Conservation (phyloP, 2,329 filamentous ascomycete species). For the Graphiopsis chlorocephala region DNA sequence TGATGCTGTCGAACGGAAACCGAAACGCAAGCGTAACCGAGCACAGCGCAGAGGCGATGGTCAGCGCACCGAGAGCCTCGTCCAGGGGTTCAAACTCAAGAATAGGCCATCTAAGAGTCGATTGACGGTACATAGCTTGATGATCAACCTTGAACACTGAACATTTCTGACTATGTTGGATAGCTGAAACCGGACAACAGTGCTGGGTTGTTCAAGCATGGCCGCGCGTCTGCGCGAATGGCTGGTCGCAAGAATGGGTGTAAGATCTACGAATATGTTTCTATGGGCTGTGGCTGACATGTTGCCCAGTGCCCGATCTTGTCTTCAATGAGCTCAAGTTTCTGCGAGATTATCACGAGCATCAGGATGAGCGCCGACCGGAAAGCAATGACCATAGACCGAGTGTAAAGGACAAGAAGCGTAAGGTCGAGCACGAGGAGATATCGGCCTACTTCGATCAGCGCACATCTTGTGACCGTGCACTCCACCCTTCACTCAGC, state of each 20-base stretch:
- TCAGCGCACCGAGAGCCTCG: conserved; percentile 36
- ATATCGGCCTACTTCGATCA: conserved; percentile 47
- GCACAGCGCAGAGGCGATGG: conserved; percentile 37
- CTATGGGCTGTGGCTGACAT: conserved; percentile 9
- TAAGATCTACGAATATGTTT: conserved; percentile 30
- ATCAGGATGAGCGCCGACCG: conserved; percentile 24
- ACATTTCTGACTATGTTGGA: not conserved
- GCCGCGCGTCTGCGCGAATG: conserved; percentile 46
- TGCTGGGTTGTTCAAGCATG: conserved; percentile 49
- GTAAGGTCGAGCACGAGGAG: conserved; percentile 37
- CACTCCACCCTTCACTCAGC: not conserved
- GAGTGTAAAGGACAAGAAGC: conserved; percentile 34
- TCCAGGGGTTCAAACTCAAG: conserved; percentile 45
- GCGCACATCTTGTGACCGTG: conserved; percentile 17
- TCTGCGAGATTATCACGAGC: conserved; percentile 38
- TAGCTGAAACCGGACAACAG: conserved; percentile 44
- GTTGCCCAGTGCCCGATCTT: conserved; percentile 49
- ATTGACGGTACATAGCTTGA: conserved; percentile 42
- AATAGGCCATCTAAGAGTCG: conserved; percentile 43
- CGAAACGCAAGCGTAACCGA: conserved; percentile 32
- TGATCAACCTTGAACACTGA: not conserved
- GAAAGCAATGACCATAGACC: conserved; percentile 27
- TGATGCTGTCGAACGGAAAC: conserved; percentile 20
- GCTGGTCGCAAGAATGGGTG: conserved; percentile 39
- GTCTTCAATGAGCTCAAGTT: conserved; percentile 53